phyloP scores from a whole-genome alignment of 257 asterid species.

The Penstemon eatonii region DNA sequence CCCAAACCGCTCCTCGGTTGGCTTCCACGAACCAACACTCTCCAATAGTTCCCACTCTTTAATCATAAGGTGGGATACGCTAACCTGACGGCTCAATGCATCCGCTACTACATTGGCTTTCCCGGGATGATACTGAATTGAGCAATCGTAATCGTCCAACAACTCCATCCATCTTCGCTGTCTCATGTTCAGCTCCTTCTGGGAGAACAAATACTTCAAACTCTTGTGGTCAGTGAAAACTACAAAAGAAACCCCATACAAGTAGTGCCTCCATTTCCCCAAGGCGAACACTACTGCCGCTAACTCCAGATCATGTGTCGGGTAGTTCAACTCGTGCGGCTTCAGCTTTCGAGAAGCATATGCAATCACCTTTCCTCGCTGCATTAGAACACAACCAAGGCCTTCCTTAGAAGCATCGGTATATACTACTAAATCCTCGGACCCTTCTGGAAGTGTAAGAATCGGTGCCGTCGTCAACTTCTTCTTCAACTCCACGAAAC shows the following conservation, averaged over 20 bases:
- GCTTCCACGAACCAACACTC: too few relatives aligned
- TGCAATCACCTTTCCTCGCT: background rate
- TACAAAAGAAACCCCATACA: too few relatives aligned
- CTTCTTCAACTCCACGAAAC: background rate
- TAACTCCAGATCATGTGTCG: too few relatives aligned
- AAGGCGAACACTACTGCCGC: too few relatives aligned
- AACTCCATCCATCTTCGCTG: background rate
- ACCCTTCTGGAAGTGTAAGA: background rate
- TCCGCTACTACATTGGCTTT: background rate
- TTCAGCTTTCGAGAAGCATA: background rate
- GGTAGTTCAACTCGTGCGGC: too few relatives aligned
- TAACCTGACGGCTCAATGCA: background rate
- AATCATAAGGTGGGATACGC: too few relatives aligned
- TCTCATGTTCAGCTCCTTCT: too few relatives aligned
- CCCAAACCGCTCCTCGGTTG: too few relatives aligned
- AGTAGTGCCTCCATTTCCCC: too few relatives aligned
- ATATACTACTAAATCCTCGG: background rate
- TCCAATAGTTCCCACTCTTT: too few relatives aligned
- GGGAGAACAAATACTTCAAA: too few relatives aligned
- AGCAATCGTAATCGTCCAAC: background rate
- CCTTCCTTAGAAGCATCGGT: background rate
- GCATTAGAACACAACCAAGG: background rate
- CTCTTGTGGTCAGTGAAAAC: too few relatives aligned
- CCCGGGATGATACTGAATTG: background rate
- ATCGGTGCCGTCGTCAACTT: background rate